A percentile compares a stretch with the other conserved stretches of the same genome.
phyloP scores from a whole-genome alignment of 1,139 yeast species.

The Wickerhamomyces sp. region DNA sequence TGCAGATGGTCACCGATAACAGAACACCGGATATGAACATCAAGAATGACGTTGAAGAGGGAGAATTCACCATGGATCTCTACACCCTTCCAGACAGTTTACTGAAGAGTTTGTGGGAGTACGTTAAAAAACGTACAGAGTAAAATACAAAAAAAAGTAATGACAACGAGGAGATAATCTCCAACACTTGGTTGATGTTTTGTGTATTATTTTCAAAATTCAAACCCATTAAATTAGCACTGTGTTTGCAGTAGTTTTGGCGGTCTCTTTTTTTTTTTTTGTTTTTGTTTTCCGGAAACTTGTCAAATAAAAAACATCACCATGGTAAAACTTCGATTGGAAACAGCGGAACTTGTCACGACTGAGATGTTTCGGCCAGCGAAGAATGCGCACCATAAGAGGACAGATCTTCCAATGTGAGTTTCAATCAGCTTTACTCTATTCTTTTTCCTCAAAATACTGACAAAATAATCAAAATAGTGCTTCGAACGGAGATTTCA shows the following conservation, averaged over 20 bases:
- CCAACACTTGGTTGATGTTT: no score
- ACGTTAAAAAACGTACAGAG: conserved; percentile 55
- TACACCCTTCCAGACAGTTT: conserved; percentile 90
- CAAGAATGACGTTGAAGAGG: conserved; percentile 92
- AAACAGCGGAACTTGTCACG: no score
- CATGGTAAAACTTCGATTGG: no score
- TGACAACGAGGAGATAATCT: no score
- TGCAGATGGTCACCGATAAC: conserved; percentile 96
- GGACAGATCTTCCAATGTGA: conserved; percentile 40
- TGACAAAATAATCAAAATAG: not conserved
- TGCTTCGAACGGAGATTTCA: not conserved
- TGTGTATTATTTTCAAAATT: no score
- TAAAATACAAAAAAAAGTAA: conserved; percentile 1
- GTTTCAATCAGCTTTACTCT: conserved; percentile 6
- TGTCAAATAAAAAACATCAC: no score
- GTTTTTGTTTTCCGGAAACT: no score
- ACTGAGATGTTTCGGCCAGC: conserved; percentile 15
- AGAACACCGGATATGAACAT: conserved; percentile 94
- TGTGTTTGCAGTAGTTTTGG: no score
- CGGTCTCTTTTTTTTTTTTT: no score
- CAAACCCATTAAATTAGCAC: no score
- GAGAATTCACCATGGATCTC: conserved; percentile 95
- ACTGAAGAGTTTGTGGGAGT: conserved; percentile 92
- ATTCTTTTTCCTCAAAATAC: not conserved
- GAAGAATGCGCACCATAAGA: conserved; percentile 34